Conservation (phyloP, 208 protist genomes). For the Acanthamoeba castellanii region DNA sequence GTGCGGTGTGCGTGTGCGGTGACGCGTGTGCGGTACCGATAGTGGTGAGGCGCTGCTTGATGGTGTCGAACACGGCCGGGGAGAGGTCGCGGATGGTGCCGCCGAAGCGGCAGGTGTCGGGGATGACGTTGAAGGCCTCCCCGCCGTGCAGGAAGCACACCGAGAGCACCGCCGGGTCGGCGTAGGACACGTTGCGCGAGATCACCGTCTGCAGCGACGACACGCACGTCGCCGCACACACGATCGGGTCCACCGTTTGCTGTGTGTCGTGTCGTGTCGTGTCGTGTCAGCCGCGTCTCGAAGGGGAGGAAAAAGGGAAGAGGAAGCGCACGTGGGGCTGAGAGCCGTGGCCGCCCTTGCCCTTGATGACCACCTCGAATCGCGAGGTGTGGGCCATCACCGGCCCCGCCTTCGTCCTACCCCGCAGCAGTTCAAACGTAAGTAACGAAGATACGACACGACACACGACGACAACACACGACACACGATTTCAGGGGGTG, state of each 20-base stretch:
- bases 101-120: constrained; percentile 71
- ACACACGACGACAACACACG: no score
- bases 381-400: constrained; percentile 80
- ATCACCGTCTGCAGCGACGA: constrained; percentile 75
- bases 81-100: constrained; percentile 78
- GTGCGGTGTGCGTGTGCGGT: neutral
- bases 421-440: neutral
- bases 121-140: constrained; percentile 81
- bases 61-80: constrained; percentile 20
- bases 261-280: no score
- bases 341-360: constrained; percentile 81
- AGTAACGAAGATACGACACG: neutral
- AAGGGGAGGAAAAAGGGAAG: neutral
- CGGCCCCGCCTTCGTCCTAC: constrained; percentile 73
- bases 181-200: constrained; percentile 73
- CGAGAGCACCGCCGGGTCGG: constrained; percentile 74
- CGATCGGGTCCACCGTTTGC: constrained; percentile 67
- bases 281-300: no score
- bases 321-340: constrained; percentile 74
- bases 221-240: constrained; percentile 42
- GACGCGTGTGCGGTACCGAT: neutral
- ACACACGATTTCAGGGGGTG: neutral
- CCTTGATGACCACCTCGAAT: constrained; percentile 74
- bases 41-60: constrained; percentile 48
- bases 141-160: constrained; percentile 78